Base-by-base conservation (phyloP, 1,139 yeast species). In the Yamadazyma spencermartinsiae region DNA sequence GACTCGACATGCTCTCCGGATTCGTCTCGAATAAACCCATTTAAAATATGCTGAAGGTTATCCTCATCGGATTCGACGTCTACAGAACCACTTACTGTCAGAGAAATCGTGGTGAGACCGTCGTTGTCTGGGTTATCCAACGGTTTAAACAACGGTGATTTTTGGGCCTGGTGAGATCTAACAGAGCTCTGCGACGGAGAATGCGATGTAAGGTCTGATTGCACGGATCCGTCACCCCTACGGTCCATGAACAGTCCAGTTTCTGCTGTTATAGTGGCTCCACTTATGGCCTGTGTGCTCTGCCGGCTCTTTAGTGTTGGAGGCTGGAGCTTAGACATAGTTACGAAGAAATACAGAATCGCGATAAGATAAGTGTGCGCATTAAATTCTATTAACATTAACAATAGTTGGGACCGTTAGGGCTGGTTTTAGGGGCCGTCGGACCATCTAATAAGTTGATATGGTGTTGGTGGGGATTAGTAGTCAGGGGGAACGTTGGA, bases 31-130 rank as follows among this genome's bases (percentile, higher is more conserved):
- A 61, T 58, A 19, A 64, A 49, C 4, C 56, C 65, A 31, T 51
- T 53, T 11, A 65, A 44, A 1, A 63, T 46, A 28, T 52, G 48
- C 26, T 58, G 65, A 12, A 63, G 48, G 30, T 62, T 65, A 28
- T 58, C 63, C 29, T 63, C 65, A 11, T 57, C 60, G 12, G 52
- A 56, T 11, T 46, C 47, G 13, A 45, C 41, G 18, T 45, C 51
- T 18, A 37, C 32, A 3, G 41, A 24, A 11, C 40, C 39, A 33
- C 46, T 37, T 4, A 30, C 17, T 21, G 36, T 36, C 40, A 38
- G 41, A 19, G 31, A n/a, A n/a, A 33, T 23, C 5, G 45, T 30
- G 4, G 25, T 30, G 17, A 37, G 24, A 29, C 23, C 15, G 12
- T 24, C 37, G 11, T 3, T 23, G 9, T 27, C 34, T 12, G 25